These are phyloP conservation scores for Verticillium klebahnii DNA, from an alignment of 2,329 filamentous ascomycete species.

Conservation along the genomic window DNA sequence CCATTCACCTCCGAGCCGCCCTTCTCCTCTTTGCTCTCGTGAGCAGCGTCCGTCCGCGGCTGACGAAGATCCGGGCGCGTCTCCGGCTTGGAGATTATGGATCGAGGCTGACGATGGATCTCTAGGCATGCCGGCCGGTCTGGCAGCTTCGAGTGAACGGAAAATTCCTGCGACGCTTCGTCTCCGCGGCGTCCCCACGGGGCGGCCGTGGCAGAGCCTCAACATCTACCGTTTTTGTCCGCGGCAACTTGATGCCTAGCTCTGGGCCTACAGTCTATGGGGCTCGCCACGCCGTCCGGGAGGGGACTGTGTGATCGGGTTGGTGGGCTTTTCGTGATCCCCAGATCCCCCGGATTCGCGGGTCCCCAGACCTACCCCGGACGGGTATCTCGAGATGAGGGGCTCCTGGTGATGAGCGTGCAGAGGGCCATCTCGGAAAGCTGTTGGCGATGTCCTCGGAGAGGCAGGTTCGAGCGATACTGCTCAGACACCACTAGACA, in stretches of 20 bases:
- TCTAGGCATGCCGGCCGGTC: not conserved
- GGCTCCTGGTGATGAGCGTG: not conserved
- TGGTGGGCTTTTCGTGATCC: not conserved
- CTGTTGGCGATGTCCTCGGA: not conserved
- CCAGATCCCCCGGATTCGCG: not conserved
- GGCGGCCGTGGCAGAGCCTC: not conserved
- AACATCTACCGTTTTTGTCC: not conserved
- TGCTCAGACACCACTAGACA: not conserved
- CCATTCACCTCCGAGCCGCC: not conserved
- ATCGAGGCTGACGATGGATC: too few species aligned
- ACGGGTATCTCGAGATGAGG: not conserved
- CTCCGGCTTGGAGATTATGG: not conserved
- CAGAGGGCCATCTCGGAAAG: not conserved
- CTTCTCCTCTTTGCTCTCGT: not conserved
- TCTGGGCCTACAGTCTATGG: not conserved
- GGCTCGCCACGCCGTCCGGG: not conserved
- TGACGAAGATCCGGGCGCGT: not conserved
- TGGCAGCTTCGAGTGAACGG: not conserved
- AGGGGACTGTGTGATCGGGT: not conserved
- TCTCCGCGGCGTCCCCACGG: not conserved
- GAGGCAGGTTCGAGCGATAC: not conserved
- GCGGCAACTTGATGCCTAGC: not conserved
- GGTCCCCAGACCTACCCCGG: not conserved
- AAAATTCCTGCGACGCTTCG: not conserved
- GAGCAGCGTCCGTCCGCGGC: not conserved